These are phyloP conservation scores for Russula compacta DNA, from an alignment of 768 basidiomycete species.

Conservation along the genomic window DNA sequence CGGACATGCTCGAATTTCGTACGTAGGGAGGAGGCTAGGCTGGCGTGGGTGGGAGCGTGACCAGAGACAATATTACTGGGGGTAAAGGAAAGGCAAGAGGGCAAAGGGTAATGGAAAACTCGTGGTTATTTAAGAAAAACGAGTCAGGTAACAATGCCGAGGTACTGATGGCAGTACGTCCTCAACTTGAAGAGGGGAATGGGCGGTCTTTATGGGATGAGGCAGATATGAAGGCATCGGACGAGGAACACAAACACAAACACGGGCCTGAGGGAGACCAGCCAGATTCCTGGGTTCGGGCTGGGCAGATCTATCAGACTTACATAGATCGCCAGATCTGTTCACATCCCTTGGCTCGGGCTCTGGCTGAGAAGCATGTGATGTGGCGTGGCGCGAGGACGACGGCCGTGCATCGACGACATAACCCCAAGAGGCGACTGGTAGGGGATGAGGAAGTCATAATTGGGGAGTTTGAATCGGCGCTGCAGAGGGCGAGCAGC, in stretches of 20 bases:
- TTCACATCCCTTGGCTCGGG: not conserved
- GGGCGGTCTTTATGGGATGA: slow-evolving; percentile 6
- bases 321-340: not conserved
- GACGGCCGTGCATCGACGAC: not conserved
- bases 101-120: not conserved
- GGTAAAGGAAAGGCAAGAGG: not conserved
- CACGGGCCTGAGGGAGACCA: not conserved
- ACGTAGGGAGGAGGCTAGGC: not conserved
- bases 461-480: not conserved
- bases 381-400: slow-evolving; percentile 1
- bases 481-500: not conserved
- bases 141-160: slow-evolving; percentile 7
- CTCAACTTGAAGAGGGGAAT: not conserved
- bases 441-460: too few relatives aligned
- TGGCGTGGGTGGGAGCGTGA: not conserved
- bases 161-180: slow-evolving; percentile 10
- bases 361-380: not conserved
- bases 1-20: slow-evolving; percentile 2
- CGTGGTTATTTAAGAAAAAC: not conserved
- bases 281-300: not conserved
- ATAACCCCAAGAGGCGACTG: not conserved
- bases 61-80: not conserved
- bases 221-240: not conserved
- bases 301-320: not conserved
- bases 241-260: slow-evolving; percentile 9